Conservation (phyloP, 2,329 filamentous ascomycete species). For the Cordyceps javanica region DNA sequence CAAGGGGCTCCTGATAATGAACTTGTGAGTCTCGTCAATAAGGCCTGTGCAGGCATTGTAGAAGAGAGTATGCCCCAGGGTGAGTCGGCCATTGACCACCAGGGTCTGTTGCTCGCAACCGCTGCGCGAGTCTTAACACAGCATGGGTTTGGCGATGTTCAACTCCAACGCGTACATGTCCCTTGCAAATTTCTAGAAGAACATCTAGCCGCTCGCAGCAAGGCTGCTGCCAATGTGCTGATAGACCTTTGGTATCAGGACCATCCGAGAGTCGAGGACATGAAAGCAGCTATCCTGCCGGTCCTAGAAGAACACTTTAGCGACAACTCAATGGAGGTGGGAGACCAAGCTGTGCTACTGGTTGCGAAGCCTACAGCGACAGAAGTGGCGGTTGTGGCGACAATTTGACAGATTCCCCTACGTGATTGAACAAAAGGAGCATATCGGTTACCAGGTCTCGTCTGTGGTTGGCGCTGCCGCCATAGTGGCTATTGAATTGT, state of each 20-base stretch:
- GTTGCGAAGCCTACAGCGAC: neutral
- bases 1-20: slow-evolving; percentile 13
- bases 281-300: slow-evolving; percentile 1
- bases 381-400: neutral
- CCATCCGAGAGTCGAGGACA: neutral
- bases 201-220: neutral
- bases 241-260: slow-evolving; percentile 8
- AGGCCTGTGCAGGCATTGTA: neutral
- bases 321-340: neutral
- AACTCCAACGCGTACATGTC: neutral
- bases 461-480: no score
- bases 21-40: slow-evolving; percentile 7
- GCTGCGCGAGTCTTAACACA: slow-evolving; percentile 1
- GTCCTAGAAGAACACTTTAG: slow-evolving; percentile 8
- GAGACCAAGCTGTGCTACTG: slow-evolving; percentile 4
- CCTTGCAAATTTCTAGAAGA: slow-evolving; percentile 8
- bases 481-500: no score
- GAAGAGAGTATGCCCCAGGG: neutral
- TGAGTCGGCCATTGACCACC: neutral
- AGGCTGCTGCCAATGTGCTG: slow-evolving; percentile 4
- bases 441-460: no score
- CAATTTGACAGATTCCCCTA: no score
- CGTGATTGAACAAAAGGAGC: no score
- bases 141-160: neutral
- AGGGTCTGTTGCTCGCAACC: neutral